These are phyloP conservation scores for Nigrograna mackinnonii DNA, from an alignment of 2,329 filamentous ascomycete genomes.

Conservation along the genomic window DNA sequence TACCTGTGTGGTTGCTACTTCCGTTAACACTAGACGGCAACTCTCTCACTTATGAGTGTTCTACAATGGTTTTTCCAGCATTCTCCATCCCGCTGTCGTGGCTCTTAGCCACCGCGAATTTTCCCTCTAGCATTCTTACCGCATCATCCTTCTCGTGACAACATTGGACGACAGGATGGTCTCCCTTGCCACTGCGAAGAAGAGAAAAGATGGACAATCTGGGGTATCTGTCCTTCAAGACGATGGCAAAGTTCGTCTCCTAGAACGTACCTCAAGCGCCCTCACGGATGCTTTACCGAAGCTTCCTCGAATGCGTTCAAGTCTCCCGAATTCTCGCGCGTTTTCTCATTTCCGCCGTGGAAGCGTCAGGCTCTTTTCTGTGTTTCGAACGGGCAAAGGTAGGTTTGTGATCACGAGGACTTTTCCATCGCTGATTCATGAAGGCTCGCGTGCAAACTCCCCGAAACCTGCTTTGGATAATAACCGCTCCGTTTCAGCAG, in stretches of 20 bases:
- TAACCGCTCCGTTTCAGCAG: background rate
- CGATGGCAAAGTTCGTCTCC: conserved; percentile 35
- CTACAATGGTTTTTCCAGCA: too few relatives aligned
- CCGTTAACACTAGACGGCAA: too few relatives aligned
- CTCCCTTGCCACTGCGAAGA: conserved; percentile 30
- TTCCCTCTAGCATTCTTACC: too few relatives aligned
- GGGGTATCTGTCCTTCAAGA: too few relatives aligned
- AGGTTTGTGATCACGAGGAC: background rate
- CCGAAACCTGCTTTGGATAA: background rate
- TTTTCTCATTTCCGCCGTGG: conserved; percentile 32
- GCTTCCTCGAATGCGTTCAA: conserved; percentile 16
- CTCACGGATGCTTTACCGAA: conserved; percentile 13
- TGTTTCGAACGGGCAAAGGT: conserved; percentile 38
- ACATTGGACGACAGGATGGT: conserved; percentile 32
- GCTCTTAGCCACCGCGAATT: too few relatives aligned
- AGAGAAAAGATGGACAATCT: conserved; percentile 32
- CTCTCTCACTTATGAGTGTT: too few relatives aligned
- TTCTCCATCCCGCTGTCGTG: too few relatives aligned
- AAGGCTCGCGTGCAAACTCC: conserved; percentile 19
- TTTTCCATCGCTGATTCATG: background rate
- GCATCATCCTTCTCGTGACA: too few relatives aligned
- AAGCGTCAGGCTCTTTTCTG: conserved; percentile 36
- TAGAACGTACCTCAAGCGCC: conserved; percentile 24
- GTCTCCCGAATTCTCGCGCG: conserved; percentile 23
- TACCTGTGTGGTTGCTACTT: too few relatives aligned